These are phyloP conservation scores for Drosera capensis DNA, from an alignment of 148 eudicot genomes.

Conservation along the genomic window DNA sequence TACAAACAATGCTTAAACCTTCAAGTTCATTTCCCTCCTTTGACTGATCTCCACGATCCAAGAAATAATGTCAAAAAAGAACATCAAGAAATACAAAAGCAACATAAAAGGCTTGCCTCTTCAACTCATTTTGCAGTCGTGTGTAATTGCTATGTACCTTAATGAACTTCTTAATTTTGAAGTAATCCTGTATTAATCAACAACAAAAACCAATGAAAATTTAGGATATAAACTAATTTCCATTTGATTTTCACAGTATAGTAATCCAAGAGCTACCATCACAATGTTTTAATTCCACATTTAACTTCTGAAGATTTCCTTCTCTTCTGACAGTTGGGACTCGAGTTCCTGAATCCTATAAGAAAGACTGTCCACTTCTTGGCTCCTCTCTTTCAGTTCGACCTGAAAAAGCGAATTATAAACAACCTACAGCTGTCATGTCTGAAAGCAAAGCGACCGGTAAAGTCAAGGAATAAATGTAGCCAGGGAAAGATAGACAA, in stretches of 20 bases:
- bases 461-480: too few relatives aligned
- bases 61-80: too few relatives aligned
- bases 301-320: constrained; percentile 58
- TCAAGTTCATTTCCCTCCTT: too few relatives aligned
- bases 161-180: constrained; percentile 55
- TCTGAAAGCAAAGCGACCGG: too few relatives aligned
- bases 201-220: constrained; percentile 4
- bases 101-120: constrained; percentile 29
- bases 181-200: constrained; percentile 47
- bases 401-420: too few relatives aligned
- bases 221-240: background rate
- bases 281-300: constrained; percentile 1
- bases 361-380: constrained; percentile 58
- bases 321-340: constrained; percentile 54
- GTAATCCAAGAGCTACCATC: too few relatives aligned
- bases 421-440: too few relatives aligned
- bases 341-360: constrained; percentile 58
- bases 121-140: constrained; percentile 61
- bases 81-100: background rate
- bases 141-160: constrained; percentile 41
- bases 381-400: constrained; percentile 44
- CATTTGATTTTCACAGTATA: background rate
- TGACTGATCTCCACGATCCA: too few relatives aligned
- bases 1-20: too few relatives aligned
- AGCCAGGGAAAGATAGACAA: too few relatives aligned